These are phyloP conservation scores for Aspergillus phoenicis DNA, from an alignment of 2,329 filamentous ascomycete genomes.

Conservation along the genomic window DNA sequence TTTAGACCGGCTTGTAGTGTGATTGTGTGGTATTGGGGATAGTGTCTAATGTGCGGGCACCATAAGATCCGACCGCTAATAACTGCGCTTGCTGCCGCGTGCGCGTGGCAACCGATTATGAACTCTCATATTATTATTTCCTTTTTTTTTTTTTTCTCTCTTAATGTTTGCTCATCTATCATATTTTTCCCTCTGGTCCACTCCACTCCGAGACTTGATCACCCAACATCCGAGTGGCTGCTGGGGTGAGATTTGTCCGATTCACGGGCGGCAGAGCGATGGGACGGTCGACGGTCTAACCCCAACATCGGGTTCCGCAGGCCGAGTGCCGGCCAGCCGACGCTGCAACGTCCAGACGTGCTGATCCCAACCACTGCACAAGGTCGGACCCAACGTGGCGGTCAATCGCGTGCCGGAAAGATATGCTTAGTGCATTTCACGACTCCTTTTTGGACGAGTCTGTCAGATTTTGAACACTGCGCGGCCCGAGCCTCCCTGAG, in stretches of 20 bases:
- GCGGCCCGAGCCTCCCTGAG: not conserved
- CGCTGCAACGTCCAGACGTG: not conserved
- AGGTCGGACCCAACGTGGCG: not conserved
- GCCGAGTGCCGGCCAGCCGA: not conserved
- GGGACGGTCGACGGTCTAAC: not conserved
- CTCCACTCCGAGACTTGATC: not conserved
- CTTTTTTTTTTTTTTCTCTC: not conserved
- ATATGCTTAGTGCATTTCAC: not conserved
- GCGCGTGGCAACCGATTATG: not conserved
- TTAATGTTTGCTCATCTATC: not conserved
- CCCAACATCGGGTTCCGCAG: not conserved
- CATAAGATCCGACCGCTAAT: not conserved
- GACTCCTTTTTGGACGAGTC: not conserved
- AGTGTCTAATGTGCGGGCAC: not conserved
- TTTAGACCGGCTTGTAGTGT: not conserved
- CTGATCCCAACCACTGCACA: not conserved
- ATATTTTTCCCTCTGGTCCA: not conserved
- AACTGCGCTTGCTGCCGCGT: not conserved
- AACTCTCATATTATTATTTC: not conserved
- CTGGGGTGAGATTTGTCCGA: not conserved
- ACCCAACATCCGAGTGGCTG: not conserved
- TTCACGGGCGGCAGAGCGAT: not conserved
- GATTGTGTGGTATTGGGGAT: not conserved
- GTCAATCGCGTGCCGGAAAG: not conserved
- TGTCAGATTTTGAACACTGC: not conserved